Percentiles rank a stretch among this genome's conserved stretches.
phyloP scores from a whole-genome alignment of 2,329 filamentous ascomycete species.

The Aspergillus ochraceoroseus region DNA sequence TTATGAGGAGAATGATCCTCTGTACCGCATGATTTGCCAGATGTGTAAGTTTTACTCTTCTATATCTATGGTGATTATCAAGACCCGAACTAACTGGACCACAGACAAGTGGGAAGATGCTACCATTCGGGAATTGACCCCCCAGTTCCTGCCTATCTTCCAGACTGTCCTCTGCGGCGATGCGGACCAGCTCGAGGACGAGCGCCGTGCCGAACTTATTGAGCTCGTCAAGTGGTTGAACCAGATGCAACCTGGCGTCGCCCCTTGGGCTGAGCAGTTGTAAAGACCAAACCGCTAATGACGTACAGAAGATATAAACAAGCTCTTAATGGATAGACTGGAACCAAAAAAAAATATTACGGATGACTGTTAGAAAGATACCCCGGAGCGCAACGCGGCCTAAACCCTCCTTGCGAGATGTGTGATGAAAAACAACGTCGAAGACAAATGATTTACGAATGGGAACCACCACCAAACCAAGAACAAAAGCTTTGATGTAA shows the following conservation, averaged over 20 bases:
- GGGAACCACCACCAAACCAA: slow-evolving; percentile 12
- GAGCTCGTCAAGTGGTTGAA: slow-evolving; percentile 49
- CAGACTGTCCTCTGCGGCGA: slow-evolving; percentile 45
- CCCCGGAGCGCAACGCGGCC: slow-evolving; percentile 15
- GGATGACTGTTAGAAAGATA: slow-evolving; percentile 21
- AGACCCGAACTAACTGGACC: slow-evolving; percentile 15
- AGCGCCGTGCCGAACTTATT: slow-evolving; percentile 44
- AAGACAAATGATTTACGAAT: slow-evolving; percentile 34
- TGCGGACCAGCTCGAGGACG: slow-evolving; percentile 46
- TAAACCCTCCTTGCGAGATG: slow-evolving; percentile 10
- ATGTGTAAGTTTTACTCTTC: slow-evolving; percentile 61
- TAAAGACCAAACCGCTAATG: slow-evolving; percentile 22
- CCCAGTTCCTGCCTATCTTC: slow-evolving; percentile 46
- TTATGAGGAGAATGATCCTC: slow-evolving; percentile 91
- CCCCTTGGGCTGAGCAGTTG: slow-evolving; percentile 40
- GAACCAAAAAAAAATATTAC: slow-evolving; percentile 8
- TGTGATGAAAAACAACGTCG: too few relatives aligned
- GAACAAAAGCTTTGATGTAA: slow-evolving; percentile 19
- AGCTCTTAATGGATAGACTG: slow-evolving; percentile 18
- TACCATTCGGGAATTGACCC: slow-evolving; percentile 45
- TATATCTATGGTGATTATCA: not conserved
- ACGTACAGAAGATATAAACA: slow-evolving; percentile 10
- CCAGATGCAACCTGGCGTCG: slow-evolving; percentile 41
- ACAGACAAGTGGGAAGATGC: slow-evolving; percentile 46
- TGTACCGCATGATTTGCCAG: slow-evolving; percentile 84